Evolutionary conservation across 768 basidiomycete genomes (phyloP).

Genomic region (Leccinum disarticulatum): DNA sequence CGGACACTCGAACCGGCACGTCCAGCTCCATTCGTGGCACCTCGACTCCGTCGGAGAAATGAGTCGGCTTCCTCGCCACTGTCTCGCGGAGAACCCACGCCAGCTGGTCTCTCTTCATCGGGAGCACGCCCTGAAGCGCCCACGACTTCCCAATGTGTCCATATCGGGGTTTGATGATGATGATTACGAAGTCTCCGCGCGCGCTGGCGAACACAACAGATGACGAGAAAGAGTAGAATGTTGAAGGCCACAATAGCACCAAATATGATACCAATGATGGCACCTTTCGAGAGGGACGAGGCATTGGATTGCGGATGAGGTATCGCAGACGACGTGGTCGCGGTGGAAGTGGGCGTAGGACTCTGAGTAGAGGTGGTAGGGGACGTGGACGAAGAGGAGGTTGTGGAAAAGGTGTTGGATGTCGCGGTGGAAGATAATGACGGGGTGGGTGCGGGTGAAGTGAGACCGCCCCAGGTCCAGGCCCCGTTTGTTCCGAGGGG

Average conservation of each 20-base stretch:
- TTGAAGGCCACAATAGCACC: constrained; percentile 58
- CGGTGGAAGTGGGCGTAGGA: constrained; percentile 23
- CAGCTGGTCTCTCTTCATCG: constrained; percentile 41
- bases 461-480: constrained; percentile 76
- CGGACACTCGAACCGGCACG: constrained; percentile 28
- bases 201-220: constrained; percentile 35
- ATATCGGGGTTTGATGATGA: constrained; percentile 30
- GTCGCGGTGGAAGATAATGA: constrained; percentile 26
- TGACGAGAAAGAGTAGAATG: constrained; percentile 49
- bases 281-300: constrained; percentile 32
- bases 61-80: constrained; percentile 72
- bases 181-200: constrained; percentile 17
- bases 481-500: constrained; percentile 61
- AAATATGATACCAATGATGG: constrained; percentile 38
- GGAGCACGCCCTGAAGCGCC: constrained; percentile 23
- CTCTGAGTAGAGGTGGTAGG: constrained; percentile 23
- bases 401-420: constrained; percentile 21
- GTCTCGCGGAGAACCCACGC: constrained; percentile 67
- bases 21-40: constrained; percentile 19
- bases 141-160: constrained; percentile 48
- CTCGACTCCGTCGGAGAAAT: constrained; percentile 48
- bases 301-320: constrained; percentile 27
- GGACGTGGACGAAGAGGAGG: constrained; percentile 32
- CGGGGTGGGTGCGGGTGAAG: constrained; percentile 52
- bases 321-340: constrained; percentile 28